Evolutionary conservation across 495 filamentous ascomycete genomes (phyloP), one percentile per base, ranked within the genome.

Genomic region (Pyrenula massariospora): DNA sequence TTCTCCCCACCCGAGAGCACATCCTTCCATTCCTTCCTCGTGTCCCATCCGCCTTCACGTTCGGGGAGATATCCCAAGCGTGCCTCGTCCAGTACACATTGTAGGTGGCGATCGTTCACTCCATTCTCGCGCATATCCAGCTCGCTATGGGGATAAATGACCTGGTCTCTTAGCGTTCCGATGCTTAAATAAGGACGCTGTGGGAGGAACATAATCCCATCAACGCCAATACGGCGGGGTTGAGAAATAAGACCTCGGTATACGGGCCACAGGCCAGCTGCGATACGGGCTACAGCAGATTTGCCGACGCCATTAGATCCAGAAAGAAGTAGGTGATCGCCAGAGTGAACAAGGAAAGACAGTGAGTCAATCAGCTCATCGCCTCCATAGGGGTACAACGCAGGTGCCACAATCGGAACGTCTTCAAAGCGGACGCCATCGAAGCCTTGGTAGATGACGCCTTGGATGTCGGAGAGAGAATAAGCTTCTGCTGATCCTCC

Each of bases 1-100:
- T 99, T 99, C 75, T 99, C 94, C n/a, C 94, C 94, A 11, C 94
- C 94, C 58, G 85, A 90, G 19, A 99, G 70, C 10, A 99, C 89
- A 63, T 97, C 93, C 72, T 97, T 96, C 94, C 94, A 99, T 61
- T 95, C 93, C 70, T 99, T 97, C 23, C 87, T 76, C 21, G 88
- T 87, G 64, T 99, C 90, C 92, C 91, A 99, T 12, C 94, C 94
- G 22, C 91, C 94, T 72, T 99, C 94, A 20, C 94, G 83, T 25
- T 87, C 80, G 3, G 89, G 89, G 2, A 99, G 76, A 69, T 97
- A 96, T 8, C 90, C 91, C 0, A 99, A 76, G 52, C 82, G 78
- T 0, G 90, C 93, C 23, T 85, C 84, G 53, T 95, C 88, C 3
- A 99, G 78, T 2, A 93, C 81, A 25, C 74, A 73, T 62, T 84